Evolutionary conservation across 495 filamentous ascomycete genomes (phyloP), one percentile per base, ranked within the genome.

Genomic region (Xylaria castorea): DNA sequence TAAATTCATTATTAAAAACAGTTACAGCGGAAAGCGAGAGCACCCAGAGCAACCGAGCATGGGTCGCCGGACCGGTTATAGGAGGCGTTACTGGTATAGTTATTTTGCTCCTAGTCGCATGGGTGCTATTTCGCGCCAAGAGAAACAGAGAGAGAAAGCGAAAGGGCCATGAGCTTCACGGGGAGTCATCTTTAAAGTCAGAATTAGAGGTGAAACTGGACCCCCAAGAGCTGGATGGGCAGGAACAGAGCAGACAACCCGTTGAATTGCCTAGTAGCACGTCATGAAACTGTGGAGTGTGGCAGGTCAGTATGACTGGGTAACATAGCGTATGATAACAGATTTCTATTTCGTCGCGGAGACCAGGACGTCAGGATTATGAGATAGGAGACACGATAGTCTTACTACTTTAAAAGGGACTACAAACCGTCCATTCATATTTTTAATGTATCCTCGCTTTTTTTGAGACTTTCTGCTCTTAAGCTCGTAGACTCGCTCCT

Each of bases 101-200:
- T 27, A 51, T 66, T 12, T 12, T 66, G 2, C 8, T 51, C 5
- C 0, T 51, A 8, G 42, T n/a, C 42, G 18, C 18, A 51, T 36
- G 22, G 40, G 16, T 25, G 25, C 27, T 66, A 32, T 7, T 66
- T 8, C 63, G 63, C 27, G 18, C 8, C 0, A 66, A 38, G 27
- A 32, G 46, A 20, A 51, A 66, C 20, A 66, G 18, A 81, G 84
- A 25, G 0, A 12, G 16, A 14, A 48, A 51, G 5, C 20, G 25
- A 16, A 66, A n/a, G 25, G 27, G 27, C 16, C 27, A 32, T 34
- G 63, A 66, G 51, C 25, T 66, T 5, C 63, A 66, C 8, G 63
- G 63, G 2, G 63, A 66, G 63, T 66, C 63, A 51, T 44, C 14
- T 51, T 16, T 66, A 3, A 66, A 66, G 20, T 30, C 63, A n/a